Evolutionary conservation across 306 rosid species (phyloP).

Genomic region (Luffa acutangula): DNA sequence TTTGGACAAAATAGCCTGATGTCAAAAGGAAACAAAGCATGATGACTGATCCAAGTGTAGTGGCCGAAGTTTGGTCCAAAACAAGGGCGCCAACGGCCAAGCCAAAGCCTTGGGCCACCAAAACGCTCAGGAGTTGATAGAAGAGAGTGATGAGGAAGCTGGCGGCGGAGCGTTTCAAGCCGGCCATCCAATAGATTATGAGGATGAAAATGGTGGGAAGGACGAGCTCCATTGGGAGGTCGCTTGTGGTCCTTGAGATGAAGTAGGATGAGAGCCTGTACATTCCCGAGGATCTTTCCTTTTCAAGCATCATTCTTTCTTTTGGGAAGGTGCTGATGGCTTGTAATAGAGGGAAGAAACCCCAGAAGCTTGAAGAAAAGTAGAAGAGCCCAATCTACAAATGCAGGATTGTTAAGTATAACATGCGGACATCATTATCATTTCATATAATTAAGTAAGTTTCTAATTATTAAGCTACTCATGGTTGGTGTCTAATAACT

Average conservation of each 20-base stretch:
- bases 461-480: too few species aligned
- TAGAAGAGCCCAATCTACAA: slow-evolving; percentile 57
- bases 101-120: slow-evolving; percentile 62
- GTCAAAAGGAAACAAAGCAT: slow-evolving; percentile 45
- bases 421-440: not conserved
- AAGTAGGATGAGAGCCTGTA: slow-evolving; percentile 66
- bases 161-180: slow-evolving; percentile 16
- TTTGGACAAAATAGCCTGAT: slow-evolving; percentile 55
- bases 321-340: slow-evolving; percentile 66
- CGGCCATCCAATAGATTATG: slow-evolving; percentile 55
- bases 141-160: slow-evolving; percentile 26
- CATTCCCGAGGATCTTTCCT: slow-evolving; percentile 68
- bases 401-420: not conserved
- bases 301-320: slow-evolving; percentile 46
- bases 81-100: slow-evolving; percentile 59
- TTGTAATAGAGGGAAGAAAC: slow-evolving; percentile 41
- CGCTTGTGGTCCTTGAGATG: slow-evolving; percentile 35
- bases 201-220: slow-evolving; percentile 39
- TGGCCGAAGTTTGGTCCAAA: slow-evolving; percentile 41
- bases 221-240: slow-evolving; percentile 59
- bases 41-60: slow-evolving; percentile 49
- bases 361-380: slow-evolving; percentile 55
- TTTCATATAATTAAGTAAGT: too few species aligned
- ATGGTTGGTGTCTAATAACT: not conserved
- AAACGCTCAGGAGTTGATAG: slow-evolving; percentile 28